Base-by-base conservation (phyloP, 1,284 basidiomycete species). In the Pseudozyma sp. region DNA sequence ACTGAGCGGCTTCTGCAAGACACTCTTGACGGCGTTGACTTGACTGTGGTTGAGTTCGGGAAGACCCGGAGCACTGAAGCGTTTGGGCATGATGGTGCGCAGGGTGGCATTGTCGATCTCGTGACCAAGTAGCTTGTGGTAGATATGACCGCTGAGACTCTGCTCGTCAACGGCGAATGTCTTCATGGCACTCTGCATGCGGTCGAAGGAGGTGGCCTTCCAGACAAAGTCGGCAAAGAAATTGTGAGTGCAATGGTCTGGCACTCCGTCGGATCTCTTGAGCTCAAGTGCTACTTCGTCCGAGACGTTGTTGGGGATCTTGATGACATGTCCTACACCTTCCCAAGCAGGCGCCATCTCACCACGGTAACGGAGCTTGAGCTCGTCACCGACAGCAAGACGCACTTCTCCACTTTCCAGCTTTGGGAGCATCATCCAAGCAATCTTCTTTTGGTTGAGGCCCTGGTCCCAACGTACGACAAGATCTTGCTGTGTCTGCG, bases 141-240 rank as follows among this genome's bases (percentile, higher is more conserved):
- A 99, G 59, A 99, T 98, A 82, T 97, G 98, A 5, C 94, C 96
- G 83, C 94, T 96, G 78, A 99, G 96, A 85, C 94, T 97, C 88
- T 97, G 97, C 86, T 99, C 96, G 80, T 99, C 96, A 25, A 98
- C 92, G 11, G 97, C 96, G 85, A 99, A 99, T 1, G 95, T 97
- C 88, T 97, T 97, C 95, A 99, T 97, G 1, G 97, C 97, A 52
- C 93, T 88, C 85, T 99, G 97, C 97, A 99, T 99, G 58, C 97
- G 90, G 85, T 98, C 96, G 80, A 99, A 99, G 83, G 94, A 97
- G 0, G 97, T 99, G 8, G 94, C 95, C 86, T 99, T 99, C 97
- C 97, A 99, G 14, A 99, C 95, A 82, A 99, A 99, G 85, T 99
- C 97, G 45, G 92, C 95, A 0, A 93, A 92, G 83, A 97, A 99